Evolutionary conservation across 495 filamentous ascomycete genomes (phyloP), one percentile per base, ranked within the genome.

Genomic region (Penicillium soppii): DNA sequence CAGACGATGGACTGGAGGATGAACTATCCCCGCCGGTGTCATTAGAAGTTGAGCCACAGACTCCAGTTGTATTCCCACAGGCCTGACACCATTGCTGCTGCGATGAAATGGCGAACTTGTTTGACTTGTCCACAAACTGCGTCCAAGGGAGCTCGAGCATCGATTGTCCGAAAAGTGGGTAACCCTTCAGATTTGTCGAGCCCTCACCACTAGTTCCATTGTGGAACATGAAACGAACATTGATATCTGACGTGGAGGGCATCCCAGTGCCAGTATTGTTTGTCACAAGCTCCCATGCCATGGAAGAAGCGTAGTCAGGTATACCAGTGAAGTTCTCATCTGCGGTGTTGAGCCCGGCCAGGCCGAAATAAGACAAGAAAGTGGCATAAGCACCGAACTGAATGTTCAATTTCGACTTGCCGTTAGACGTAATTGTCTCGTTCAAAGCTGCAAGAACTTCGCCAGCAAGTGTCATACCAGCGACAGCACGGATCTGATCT

Each of bases 261-360:
- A 79, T 77, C 0, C 43, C 56, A 7, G 57, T 56, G 0, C 69
- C 80, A 41, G 52, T 58, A 10, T 66, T 64, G 41, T 73, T 67
- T 17, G 78, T 81, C 48, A 79, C 71, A 4, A 82, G 72, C 59
- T 82, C 78, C 67, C 77, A 81, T 13, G 63, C 60, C 77, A 82
- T 82, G 7, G 71, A 73, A 3, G 77, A 77, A 6, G 78, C 77
- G 42, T 81, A 82, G 52, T 77, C 69, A 0, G 75, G 75, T 6
- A 82, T 65, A 13, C 78, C 78, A 36, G 65, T 70, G 52, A 81
- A 82, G 37, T 69, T 54, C 7, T 47, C 53, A 44, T 65, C 58
- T 8, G 42, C 52, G 5, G 40, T 36, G 2, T 66, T 52, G 7
- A 82, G 66, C 35, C 74, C 59, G 0, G 77, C 71, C 25, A 82